A percentile compares a stretch with the other conserved stretches of the same genome.
These are phyloP conservation scores for Penicillium egyptiacum DNA, from an alignment of 495 filamentous ascomycete species.

Conservation along the genomic window DNA sequence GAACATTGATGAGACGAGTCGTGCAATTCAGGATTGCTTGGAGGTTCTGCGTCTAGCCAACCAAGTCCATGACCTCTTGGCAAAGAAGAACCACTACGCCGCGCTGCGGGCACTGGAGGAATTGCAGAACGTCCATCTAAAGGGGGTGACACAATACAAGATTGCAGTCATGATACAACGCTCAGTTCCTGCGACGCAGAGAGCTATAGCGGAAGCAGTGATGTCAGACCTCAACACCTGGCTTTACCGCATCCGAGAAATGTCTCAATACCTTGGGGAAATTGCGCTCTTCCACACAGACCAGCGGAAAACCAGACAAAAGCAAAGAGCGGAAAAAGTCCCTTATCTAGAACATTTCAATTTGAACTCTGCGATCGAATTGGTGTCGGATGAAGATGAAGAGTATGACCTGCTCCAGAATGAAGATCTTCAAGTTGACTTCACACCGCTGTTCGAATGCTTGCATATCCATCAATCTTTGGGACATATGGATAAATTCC, in stretches of 20 bases:
- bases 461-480: slow-evolving; percentile 95
- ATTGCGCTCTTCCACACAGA: slow-evolving; percentile 97
- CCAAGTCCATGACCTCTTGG: slow-evolving; percentile 86
- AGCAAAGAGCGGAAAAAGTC: slow-evolving; percentile 70
- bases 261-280: slow-evolving; percentile 90
- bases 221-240: slow-evolving; percentile 97
- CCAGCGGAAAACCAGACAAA: slow-evolving; percentile 78
- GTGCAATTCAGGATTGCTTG: slow-evolving; percentile 84
- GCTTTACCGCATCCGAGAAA: slow-evolving; percentile 95
- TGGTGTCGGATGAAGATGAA: slow-evolving; percentile 91
- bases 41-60: slow-evolving; percentile 93
- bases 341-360: slow-evolving; percentile 76
- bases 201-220: slow-evolving; percentile 89
- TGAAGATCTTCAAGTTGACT: slow-evolving; percentile 90
- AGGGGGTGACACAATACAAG: slow-evolving; percentile 89
- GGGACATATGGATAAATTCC: slow-evolving; percentile 87
- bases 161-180: slow-evolving; percentile 95
- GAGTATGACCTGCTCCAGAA: slow-evolving; percentile 95
- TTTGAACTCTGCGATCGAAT: slow-evolving; percentile 92
- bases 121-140: slow-evolving; percentile 92
- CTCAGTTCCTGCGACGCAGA: slow-evolving; percentile 89
- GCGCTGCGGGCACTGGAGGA: slow-evolving; percentile 93
- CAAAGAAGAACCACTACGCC: slow-evolving; percentile 91
- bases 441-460: slow-evolving; percentile 92
- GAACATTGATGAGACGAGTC: slow-evolving; percentile 91